Percentiles rank a stretch among this genome's conserved stretches.
Conservation (phyloP, 2,329 filamentous ascomycete genomes). For the Elsinoe ampelina region DNA sequence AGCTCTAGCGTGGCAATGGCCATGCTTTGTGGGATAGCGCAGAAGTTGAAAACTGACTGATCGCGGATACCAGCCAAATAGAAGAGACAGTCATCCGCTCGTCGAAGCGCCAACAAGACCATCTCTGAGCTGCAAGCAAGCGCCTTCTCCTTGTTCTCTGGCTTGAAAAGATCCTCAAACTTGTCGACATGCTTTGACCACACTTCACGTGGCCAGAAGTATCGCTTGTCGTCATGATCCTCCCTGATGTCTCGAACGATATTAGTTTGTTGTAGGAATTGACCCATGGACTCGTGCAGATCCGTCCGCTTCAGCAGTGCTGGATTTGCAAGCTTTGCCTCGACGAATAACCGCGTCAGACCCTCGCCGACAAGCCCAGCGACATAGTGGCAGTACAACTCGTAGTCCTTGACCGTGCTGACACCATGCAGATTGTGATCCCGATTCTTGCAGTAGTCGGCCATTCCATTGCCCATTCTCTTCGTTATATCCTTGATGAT, state of each 20-base stretch:
- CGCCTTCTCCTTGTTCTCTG: slow-evolving; percentile 65
- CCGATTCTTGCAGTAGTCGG: slow-evolving; percentile 80
- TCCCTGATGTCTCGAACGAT: slow-evolving; percentile 94
- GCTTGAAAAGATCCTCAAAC: slow-evolving; percentile 84
- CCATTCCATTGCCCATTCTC: slow-evolving; percentile 98
- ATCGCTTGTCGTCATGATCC: slow-evolving; percentile 75
- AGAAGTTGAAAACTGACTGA: slow-evolving; percentile 98
- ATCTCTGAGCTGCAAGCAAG: slow-evolving; percentile 85
- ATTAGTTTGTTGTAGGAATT: slow-evolving; percentile 97
- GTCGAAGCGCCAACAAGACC: slow-evolving; percentile 79
- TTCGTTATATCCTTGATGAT: slow-evolving; percentile 89
- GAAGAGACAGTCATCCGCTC: slow-evolving; percentile 89
- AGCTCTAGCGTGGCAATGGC: slow-evolving; percentile 89
- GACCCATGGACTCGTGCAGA: slow-evolving; percentile 90
- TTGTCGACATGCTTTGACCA: slow-evolving; percentile 91
- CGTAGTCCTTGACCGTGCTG: slow-evolving; percentile 77
- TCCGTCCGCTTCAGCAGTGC: slow-evolving; percentile 68
- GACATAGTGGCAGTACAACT: slow-evolving; percentile 96
- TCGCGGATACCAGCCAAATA: slow-evolving; percentile 93
- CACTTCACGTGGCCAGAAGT: slow-evolving; percentile 93
- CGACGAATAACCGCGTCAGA: slow-evolving; percentile 79
- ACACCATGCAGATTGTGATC: slow-evolving; percentile 60
- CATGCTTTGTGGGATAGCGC: slow-evolving; percentile 93
- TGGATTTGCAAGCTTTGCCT: slow-evolving; percentile 76
- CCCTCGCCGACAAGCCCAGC: slow-evolving; percentile 97